These are phyloP conservation scores for Phytophthora colocasiae DNA, from an alignment of 352 stramenopile genomes.

Conservation along the genomic window DNA sequence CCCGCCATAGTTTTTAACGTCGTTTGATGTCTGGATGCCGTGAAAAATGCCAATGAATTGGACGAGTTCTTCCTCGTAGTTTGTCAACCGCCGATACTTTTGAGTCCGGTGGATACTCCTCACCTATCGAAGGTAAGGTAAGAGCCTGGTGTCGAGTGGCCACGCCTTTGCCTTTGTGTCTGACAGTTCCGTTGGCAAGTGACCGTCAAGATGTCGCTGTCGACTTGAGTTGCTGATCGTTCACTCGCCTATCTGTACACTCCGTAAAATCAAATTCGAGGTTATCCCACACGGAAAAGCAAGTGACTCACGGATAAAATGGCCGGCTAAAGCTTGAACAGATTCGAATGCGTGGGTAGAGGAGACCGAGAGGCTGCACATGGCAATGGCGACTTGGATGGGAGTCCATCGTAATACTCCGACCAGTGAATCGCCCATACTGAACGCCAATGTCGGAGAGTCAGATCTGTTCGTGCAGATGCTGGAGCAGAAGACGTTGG, in stretches of 20 bases:
- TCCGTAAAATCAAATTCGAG: constrained; percentile 3
- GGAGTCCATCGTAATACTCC: constrained; percentile 6
- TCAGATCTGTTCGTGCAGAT: constrained; percentile 28
- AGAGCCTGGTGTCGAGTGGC: constrained; percentile 8
- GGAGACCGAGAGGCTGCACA: constrained; percentile 13
- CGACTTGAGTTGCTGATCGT: constrained; percentile 27
- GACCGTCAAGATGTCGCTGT: constrained; percentile 17
- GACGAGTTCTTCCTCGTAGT: constrained; percentile 23
- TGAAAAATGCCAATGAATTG: constrained; percentile 30
- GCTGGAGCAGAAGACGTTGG: constrained; percentile 22
- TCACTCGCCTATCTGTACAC: constrained; percentile 7
- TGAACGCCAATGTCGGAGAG: constrained; percentile 17
- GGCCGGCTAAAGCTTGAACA: constrained; percentile 6
- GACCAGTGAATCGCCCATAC: constrained; percentile 26
- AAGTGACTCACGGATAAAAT: constrained; percentile 19
- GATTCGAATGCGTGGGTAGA: constrained; percentile 18
- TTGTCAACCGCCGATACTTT: constrained; percentile 13
- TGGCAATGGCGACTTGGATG: constrained; percentile 26
- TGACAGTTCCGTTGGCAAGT: constrained; percentile 19
- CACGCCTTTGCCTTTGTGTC: constrained; percentile 27
- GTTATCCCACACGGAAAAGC: constrained; percentile 8
- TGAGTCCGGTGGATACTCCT: constrained; percentile 16
- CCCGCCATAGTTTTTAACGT: constrained; percentile 27
- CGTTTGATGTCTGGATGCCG: constrained; percentile 13
- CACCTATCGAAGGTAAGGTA: constrained; percentile 24